Base-by-base conservation (phyloP, 495 filamentous ascomycete species). In the Trichoderma asperelloides region DNA sequence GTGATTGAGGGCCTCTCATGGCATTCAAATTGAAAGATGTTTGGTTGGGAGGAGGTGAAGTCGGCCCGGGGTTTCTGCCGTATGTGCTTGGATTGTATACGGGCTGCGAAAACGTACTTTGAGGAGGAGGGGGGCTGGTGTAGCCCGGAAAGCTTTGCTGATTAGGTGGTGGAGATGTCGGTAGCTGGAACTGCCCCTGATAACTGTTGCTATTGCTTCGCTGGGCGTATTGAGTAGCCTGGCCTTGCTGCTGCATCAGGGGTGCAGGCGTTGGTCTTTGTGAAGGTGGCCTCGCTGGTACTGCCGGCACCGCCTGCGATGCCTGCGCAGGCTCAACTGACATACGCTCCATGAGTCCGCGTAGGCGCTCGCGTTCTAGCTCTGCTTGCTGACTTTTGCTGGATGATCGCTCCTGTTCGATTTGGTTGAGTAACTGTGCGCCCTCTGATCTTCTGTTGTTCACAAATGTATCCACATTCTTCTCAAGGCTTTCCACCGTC, bases 381-480 rank as follows among this genome's bases (percentile, higher is more conserved):
- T 96, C 92, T 60, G 92, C 93, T 70, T 96, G 91, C 12, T 86
- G 85, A 43, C 83, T 86, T 69, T 88, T 86, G 72, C 80, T 87
- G 60, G 80, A 86, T 2, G 85, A 85, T 71, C 87, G 88, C 64
- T 89, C 87, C 67, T 88, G 85, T 77, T 98, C 95, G 67, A 98
- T 98, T 69, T 92, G 89, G 69, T 83, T 85, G 8, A 98, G 82
- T 28, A 98, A 82, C 72, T 96, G 91, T 1, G 93, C 91, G 23
- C 95, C 95, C 77, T 98, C 95, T 0, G 91, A 89, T 60, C 93
- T 84, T 41, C 95, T 86, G 72, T 98, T 98, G 80, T 89, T 94
- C 67, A 98, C 94, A 74, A 98, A 98, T 3, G 89, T 90, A 70
- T 97, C 93, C 15, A 98, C 94, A 71, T 98, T 98, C 81, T 97